Evolutionary conservation across 2,329 filamentous ascomycete genomes (phyloP), one percentile per base, ranked within the genome.

Genomic region (Nothopassalora personata): DNA sequence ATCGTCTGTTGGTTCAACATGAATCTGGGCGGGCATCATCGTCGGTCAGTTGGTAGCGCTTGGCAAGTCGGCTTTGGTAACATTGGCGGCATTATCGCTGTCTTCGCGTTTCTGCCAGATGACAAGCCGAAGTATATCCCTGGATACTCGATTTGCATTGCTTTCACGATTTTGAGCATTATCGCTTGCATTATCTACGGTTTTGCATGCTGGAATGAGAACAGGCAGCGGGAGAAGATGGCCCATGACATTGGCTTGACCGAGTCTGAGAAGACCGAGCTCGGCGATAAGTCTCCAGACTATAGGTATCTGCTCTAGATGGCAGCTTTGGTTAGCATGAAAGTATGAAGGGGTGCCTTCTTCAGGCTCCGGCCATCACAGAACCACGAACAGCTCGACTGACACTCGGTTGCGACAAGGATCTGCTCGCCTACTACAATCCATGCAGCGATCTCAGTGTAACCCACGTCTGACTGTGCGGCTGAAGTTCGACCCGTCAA

Each of bases 121-220:
- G 90, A 96, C 71, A 82, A 83, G 1, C 89, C 89, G 0, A 68
- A 74, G 19, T 96, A 87, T 73, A 82, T 77, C 8, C 85, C 81
- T 0, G 92, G 91, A 0, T 94, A 94, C 74, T 82, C 81, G 55
- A 91, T 96, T 62, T 88, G 85, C 68, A 80, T 96, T 4, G 84
- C 80, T 0, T 96, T 96, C 68, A 82, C 86, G 8, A 81, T 83
- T 53, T 71, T 96, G 31, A 87, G 86, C 56, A 84, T 83, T 15
- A 66, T 86, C 3, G 79, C 83, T 10, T 88, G 85, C 66, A 71
- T 77, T 15, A 57, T 80, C 0, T 93, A 93, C 69, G 83, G 81
- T 1, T 63, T 80, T 5, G 80, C 80, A 2, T 85, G 88, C 60
- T 75, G 73, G 65, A 71, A 72, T 61, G 81, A 86, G 72, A 92